Base-by-base conservation (phyloP, 345 rosid species). In the Limnanthes douglasii region DNA sequence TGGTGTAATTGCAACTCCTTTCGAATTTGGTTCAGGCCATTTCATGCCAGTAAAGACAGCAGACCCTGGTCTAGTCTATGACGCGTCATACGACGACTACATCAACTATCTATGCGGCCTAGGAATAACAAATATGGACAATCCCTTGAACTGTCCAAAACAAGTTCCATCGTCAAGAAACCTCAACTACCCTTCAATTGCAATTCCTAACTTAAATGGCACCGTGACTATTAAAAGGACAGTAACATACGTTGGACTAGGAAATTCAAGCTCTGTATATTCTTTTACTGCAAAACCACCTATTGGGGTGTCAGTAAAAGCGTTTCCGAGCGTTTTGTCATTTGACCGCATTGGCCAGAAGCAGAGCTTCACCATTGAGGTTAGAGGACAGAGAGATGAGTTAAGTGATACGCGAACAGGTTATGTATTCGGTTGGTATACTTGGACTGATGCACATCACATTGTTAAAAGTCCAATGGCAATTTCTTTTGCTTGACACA, bases 21-120 rank as follows among this genome's bases (percentile, higher is more conserved):
- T 88, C 25, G 59, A 63, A 0, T 54, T 53, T 12, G 92, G 90
- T 0, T 60, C 90, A 0, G 97, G 93, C 24, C 93, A 73, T 40
- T 63, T 83, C 34, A 54, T 46, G 16, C 95, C 84, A 0, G 35
- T 51, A 0, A 69, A 31, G 42, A 80, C 90, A 5, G 74, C 66
- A 0, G 86, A 76, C 39, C 97, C 95, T 6, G 97, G 95, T 34
- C 76, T 88, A 7, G 65, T 83, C 23, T 88, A 88, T 3, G 78
- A 79, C 15, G 69, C 83, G 39, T 61, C 86, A 0, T 66, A 60
- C 39, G 22, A 29, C 9, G 84, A 73, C 39, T 83, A 83, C 47
- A 42, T 66, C 31, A 57, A 43, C 11, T 72, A 79, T 40, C 56
- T 76, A 4, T 79, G 97, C 61, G 57, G 62, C n/a, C 20, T 23